Conservation (phyloP, 2,329 filamentous ascomycete species). For the Teratosphaeria gauchensis region DNA sequence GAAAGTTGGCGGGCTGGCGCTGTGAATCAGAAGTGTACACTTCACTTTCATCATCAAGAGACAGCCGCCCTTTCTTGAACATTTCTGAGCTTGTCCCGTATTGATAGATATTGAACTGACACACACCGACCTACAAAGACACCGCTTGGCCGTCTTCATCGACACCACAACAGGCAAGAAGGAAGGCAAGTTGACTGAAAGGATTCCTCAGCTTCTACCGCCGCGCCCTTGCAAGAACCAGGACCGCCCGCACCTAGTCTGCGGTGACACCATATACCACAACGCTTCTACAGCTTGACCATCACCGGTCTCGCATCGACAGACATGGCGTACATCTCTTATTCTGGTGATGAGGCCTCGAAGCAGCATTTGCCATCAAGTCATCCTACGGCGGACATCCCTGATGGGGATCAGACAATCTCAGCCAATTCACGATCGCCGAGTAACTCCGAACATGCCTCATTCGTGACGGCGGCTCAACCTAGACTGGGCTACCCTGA, state of each 20-base stretch:
- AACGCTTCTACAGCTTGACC: not conserved
- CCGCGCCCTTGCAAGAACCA: not conserved
- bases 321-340: not conserved
- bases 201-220: not conserved
- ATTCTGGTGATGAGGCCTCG: not conserved
- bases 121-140: not conserved
- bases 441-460: not conserved
- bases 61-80: not conserved
- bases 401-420: not conserved
- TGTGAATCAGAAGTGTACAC: not conserved
- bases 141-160: not conserved
- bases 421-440: not conserved
- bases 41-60: not conserved
- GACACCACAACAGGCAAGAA: not conserved
- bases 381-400: not conserved
- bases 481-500: not conserved
- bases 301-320: not conserved
- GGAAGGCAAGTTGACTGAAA: not conserved
- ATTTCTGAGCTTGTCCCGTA: not conserved
- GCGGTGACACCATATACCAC: not conserved
- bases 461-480: not conserved
- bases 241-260: not conserved
- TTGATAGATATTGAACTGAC: not conserved
- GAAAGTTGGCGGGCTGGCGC: not conserved
- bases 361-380: not conserved